These are phyloP conservation scores for Raffaelea ambrosiae DNA, from an alignment of 2,329 filamentous ascomycete genomes.

Conservation along the genomic window DNA sequence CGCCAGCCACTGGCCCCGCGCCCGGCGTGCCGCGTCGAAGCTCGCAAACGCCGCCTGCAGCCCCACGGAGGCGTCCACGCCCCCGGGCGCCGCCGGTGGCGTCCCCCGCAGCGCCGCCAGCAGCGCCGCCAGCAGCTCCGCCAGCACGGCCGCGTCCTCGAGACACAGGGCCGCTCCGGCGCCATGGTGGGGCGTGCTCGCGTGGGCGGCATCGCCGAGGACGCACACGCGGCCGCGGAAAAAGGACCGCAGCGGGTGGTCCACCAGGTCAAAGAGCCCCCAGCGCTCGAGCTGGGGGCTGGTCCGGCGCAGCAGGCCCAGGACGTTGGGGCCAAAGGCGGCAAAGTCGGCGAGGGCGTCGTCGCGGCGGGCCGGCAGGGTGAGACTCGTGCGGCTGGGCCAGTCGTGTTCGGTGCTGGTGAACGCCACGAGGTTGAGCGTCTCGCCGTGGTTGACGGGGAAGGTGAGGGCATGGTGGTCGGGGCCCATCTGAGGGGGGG, in stretches of 20 bases:
- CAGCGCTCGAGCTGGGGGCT: constrained; percentile 26
- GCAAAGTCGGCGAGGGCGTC: constrained; percentile 26
- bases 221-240: constrained; percentile 36
- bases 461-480: constrained; percentile 53
- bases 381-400: constrained; percentile 15
- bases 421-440: constrained; percentile 44
- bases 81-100: not conserved
- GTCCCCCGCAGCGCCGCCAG: constrained; percentile 10
- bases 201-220: constrained; percentile 55
- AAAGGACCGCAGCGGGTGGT: constrained; percentile 32
- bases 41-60: constrained; percentile 37
- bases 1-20: constrained; percentile 40
- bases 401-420: constrained; percentile 22
- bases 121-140: constrained; percentile 35
- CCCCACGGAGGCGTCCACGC: constrained; percentile 14
- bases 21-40: constrained; percentile 40
- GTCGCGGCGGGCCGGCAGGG: constrained; percentile 19
- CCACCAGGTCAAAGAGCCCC: constrained; percentile 36
- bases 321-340: constrained; percentile 22
- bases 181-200: constrained; percentile 51
- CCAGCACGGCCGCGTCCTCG: constrained; percentile 38
- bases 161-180: constrained; percentile 51
- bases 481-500: constrained; percentile 37
- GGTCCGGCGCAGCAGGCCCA: constrained; percentile 21
- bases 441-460: constrained; percentile 44